A percentile compares a stretch with the other conserved stretches of the same genome.
These are phyloP conservation scores for Fusarium sp. DNA, from an alignment of 2,329 filamentous ascomycete species.

Conservation along the genomic window DNA sequence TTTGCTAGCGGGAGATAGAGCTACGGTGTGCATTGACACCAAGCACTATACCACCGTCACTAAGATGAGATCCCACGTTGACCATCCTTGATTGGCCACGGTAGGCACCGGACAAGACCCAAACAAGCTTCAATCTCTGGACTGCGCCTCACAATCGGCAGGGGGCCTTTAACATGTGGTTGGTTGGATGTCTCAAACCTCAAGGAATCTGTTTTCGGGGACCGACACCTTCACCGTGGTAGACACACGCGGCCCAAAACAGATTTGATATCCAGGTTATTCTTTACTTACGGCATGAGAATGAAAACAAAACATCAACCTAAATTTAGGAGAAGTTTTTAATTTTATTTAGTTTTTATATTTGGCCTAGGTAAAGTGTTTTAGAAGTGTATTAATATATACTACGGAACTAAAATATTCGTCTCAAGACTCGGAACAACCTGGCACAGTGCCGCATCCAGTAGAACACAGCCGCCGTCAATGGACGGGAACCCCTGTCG, in stretches of 20 bases:
- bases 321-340: too few species aligned
- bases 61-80: constrained; percentile 45
- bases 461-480: constrained; percentile 28
- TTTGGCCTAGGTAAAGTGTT: too few species aligned
- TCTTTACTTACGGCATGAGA: too few species aligned
- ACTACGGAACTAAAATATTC: too few species aligned
- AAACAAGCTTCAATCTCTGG: constrained; percentile 49
- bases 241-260: not conserved
- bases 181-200: constrained; percentile 13
- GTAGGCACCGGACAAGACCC: constrained; percentile 26
- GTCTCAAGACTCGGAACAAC: not conserved
- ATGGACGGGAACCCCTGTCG: constrained; percentile 28
- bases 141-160: constrained; percentile 46
- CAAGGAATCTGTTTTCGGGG: constrained; percentile 24
- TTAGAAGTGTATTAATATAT: too few species aligned
- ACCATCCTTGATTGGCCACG: constrained; percentile 41
- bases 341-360: too few species aligned
- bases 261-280: too few species aligned
- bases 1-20: constrained; percentile 24
- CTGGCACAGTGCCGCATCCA: constrained; percentile 30
- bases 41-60: constrained; percentile 48
- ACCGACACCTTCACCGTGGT: constrained; percentile 21
- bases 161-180: constrained; percentile 26
- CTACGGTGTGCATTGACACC: constrained; percentile 39
- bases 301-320: not conserved